Base-by-base conservation (phyloP, 192 early-diverging fungal genomes). In the Coemansia sp. region DNA sequence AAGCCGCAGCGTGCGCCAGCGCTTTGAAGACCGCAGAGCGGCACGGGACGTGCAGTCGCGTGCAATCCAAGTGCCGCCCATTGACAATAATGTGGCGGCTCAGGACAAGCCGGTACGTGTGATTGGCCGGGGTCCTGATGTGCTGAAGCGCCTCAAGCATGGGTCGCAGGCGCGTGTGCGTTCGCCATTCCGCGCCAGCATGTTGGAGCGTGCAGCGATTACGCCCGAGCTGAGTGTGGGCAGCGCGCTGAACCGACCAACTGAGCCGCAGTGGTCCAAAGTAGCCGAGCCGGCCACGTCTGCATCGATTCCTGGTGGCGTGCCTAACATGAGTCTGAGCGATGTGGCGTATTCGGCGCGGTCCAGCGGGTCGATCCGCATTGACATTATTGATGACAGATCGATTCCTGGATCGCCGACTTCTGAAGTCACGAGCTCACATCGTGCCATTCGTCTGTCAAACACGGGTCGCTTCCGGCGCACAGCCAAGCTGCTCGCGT, bases 381-480 rank as follows among this genome's bases (percentile, higher is more conserved):
- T 80, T 22, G 77, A 80, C 19, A 63, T 80, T 37, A 47, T 74
- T 26, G 60, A 71, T 10, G 70, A 73, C 60, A 37, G 59, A 25
- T 51, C 59, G 7, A 25, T 29, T 6, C 37, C 64, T 19, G 68
- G 48, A 12, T 52, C 68, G 29, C 59, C 57, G 14, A 31, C 25
- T 1, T 21, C 58, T 1, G 59, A 61, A 11, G 12, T 31, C 0
- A 45, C 72, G 7, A 49, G 43, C 17, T 4, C 41, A 8, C 68
- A 55, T 14, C 64, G 57, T 50, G 56, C 41, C 11, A 17, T 63
- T 17, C 50, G 50, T 9, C 21, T 65, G 1, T 66, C 69, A n/a
- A 65, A 51, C 39, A 65, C 72, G n/a, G 53, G 51, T 23, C 68
- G 77, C 43, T 80, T 80, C 62, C 51, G 65, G 55, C 77, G 77